Base-by-base conservation (phyloP, 768 basidiomycete genomes). In the Lanmaoa rubissima region DNA sequence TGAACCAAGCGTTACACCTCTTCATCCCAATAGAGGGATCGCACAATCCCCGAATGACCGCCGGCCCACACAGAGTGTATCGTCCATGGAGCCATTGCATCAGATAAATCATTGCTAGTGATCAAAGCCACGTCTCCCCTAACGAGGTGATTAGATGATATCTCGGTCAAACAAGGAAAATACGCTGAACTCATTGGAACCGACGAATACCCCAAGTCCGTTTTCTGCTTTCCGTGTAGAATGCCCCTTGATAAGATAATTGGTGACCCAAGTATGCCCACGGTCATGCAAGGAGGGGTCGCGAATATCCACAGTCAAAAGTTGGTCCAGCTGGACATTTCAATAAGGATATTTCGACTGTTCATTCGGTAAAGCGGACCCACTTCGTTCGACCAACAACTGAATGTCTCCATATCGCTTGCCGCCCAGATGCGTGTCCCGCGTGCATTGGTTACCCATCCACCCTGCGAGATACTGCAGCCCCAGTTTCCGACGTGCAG, bases 361-460 rank as follows among this genome's bases (percentile, higher is more conserved):
- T 19, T 39, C 12, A 14, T 38, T 42, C 28, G 19, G 21, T 26
- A 48, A 48, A 53, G 42, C 36, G 44, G 38, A 57, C 69, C 32
- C 57, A 87, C 90, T 73, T 92, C 88, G 46, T 72, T 72, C 28
- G 86, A 82, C 95, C 94, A 98, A 14, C 83, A 79, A 54, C 89
- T 88, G 61, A 95, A 89, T 0, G 90, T 93, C 71, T 98, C 94
- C 94, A 97, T 97, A 73, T 97, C 95, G 61, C 92, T 94, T 12
- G 84, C 81, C 24, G 87, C 88, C 93, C 94, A 97, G 9, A 94
- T 76, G 46, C 69, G 74, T 32, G 74, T 73, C 5, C 71, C 68
- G 24, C 67, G 54, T 34, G 66, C 48, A 19, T 67, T 59, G 19
- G 75, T 66, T 49, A 82, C 79, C 87, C 86, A 90, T 2, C 86